phyloP scores from a whole-genome alignment of 108 stramenopile species.

The Schizochytrium sp. region DNA sequence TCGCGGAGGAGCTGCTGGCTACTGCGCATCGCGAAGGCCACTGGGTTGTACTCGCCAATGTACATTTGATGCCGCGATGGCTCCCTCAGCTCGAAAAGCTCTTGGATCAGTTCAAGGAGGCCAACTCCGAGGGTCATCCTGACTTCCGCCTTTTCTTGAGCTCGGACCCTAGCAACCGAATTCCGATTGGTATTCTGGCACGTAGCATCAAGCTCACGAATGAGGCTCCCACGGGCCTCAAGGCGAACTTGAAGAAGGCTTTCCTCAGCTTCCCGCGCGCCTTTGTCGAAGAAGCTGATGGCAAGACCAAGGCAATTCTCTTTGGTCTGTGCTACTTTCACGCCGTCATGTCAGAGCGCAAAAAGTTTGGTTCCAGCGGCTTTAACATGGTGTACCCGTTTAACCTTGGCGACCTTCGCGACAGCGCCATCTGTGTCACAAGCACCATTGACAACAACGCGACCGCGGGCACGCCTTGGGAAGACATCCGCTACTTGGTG shows the following conservation, averaged over 20 bases:
- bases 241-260: slow-evolving; percentile 81
- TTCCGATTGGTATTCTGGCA: slow-evolving; percentile 77
- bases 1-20: slow-evolving; percentile 75
- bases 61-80: slow-evolving; percentile 83
- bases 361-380: slow-evolving; percentile 80
- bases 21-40: slow-evolving; percentile 75
- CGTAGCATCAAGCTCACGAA: slow-evolving; percentile 86
- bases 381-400: slow-evolving; percentile 92
- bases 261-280: slow-evolving; percentile 73
- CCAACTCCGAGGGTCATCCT: slow-evolving; percentile 60
- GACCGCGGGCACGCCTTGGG: slow-evolving; percentile 72
- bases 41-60: slow-evolving; percentile 85
- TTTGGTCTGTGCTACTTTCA: slow-evolving; percentile 86
- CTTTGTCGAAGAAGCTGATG: slow-evolving; percentile 72
- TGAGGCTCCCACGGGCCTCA: slow-evolving; percentile 79
- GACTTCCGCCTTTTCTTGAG: slow-evolving; percentile 76
- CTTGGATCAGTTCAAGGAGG: slow-evolving; percentile 62
- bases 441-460: slow-evolving; percentile 74
- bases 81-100: slow-evolving; percentile 75
- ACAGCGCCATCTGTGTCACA: slow-evolving; percentile 67
- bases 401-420: slow-evolving; percentile 74
- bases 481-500: slow-evolving; percentile 79
- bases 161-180: slow-evolving; percentile 64
- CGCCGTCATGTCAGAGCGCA: slow-evolving; percentile 83
- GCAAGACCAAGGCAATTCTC: slow-evolving; percentile 72